phyloP scores from a whole-genome alignment of 78 protist species.

The Monocercomonoides exilis region DNA sequence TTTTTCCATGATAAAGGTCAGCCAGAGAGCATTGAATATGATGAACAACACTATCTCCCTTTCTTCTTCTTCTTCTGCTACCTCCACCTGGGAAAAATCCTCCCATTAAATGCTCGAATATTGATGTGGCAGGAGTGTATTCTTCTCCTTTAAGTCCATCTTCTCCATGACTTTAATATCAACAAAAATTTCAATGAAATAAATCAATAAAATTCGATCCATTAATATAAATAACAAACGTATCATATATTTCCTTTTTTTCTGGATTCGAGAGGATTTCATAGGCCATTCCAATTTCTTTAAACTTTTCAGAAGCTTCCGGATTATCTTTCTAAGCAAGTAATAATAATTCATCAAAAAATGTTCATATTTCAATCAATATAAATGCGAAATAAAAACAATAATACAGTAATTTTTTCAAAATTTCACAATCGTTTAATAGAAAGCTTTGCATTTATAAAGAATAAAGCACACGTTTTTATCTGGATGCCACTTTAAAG shows the following conservation, averaged over 20 bases:
- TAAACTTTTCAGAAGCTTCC: constrained; percentile 67
- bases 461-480: no score
- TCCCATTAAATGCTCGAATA: constrained; percentile 69
- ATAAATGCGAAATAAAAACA: no score
- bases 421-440: no score
- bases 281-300: constrained; percentile 72
- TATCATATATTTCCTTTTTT: constrained; percentile 75
- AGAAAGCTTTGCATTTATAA: no score
- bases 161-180: constrained; percentile 71
- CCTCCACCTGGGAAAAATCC: constrained; percentile 54
- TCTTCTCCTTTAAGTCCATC: constrained; percentile 68
- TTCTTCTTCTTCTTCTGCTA: constrained; percentile 3
- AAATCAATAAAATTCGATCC: not conserved
- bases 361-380: no score
- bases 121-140: constrained; percentile 48
- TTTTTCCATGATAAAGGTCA: constrained; percentile 83
- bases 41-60: constrained; percentile 56
- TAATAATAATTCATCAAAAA: no score
- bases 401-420: no score
- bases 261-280: constrained; percentile 71
- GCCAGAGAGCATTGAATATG: constrained; percentile 66
- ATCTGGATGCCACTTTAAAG: no score
- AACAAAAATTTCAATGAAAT: no score
- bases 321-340: no score
- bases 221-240: not conserved